Base-by-base conservation (phyloP, 495 filamentous ascomycete species). In the Aspergillus homomorphus region DNA sequence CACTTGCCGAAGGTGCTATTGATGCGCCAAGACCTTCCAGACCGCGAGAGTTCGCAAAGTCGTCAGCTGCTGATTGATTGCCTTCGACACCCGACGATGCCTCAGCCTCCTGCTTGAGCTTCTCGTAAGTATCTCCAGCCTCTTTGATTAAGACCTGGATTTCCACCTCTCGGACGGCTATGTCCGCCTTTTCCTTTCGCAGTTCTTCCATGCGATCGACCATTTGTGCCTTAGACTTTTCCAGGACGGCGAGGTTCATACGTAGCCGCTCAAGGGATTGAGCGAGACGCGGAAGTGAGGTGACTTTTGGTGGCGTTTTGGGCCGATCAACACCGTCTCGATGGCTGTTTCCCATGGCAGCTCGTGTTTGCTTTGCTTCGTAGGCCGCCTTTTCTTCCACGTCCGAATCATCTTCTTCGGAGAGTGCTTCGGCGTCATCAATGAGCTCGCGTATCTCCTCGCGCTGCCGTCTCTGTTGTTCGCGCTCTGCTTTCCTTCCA, bases 391-490 rank as follows among this genome's bases (percentile, higher is more conserved):
- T 84, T 44, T 92, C 80, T 70, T 91, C 91, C 1, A 87, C 78
- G 60, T 96, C 91, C 3, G 87, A 90, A 61, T 91, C 89, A 63
- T 92, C 88, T 18, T 77, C 74, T n/a, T 84, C 84, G 1, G 80
- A 82, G 1, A 72, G 72, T 3, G 68, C 74, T 65, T 96, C 90
- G 3, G 93, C 93, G 38, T 89, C 87, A 12, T 87, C 75, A 59
- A 98, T 98, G 53, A 94, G 74, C 4, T 91, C 88, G 8, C 86
- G 86, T 82, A 98, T 97, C 45, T 89, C 84, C 51, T 84, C 82
- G 26, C 89, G 81, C 7, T 89, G 82, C 26, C 80, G 82, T 30
- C 77, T 78, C 24, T 82, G 79, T 20, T 89, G 85, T 54, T 89
- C 89, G n/a, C 83, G 80, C 73, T 95, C 90, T 4, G 92, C 91